phyloP scores from a whole-genome alignment of 1,284 basidiomycete genomes.

The Sporisorium scitamineum region DNA sequence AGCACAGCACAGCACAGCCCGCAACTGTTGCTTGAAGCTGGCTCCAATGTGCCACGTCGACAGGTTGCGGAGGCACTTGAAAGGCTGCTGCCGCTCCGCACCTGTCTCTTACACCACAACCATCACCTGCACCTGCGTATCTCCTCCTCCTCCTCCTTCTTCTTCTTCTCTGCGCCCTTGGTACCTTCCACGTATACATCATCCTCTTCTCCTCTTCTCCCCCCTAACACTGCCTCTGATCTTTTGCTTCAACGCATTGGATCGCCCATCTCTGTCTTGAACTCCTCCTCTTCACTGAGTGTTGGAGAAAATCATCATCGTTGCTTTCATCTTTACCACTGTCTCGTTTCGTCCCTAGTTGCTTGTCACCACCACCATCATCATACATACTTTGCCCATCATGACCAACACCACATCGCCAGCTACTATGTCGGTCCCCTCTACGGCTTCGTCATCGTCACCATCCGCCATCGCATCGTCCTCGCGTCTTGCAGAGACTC shows the following conservation, averaged over 20 bases:
- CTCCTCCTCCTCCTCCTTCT: slow-evolving; percentile 6
- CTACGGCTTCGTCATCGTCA: slow-evolving; percentile 9
- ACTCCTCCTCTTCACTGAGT: slow-evolving; percentile 51
- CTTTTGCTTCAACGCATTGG: slow-evolving; percentile 40
- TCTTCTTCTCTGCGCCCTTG: not conserved
- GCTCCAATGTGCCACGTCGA: slow-evolving; percentile 33
- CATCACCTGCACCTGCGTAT: slow-evolving; percentile 18
- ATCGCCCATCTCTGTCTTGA: slow-evolving; percentile 15
- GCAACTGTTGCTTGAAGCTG: too few relatives aligned
- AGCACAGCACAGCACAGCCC: slow-evolving; percentile 8
- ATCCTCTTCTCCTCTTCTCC: not conserved
- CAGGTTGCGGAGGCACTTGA: slow-evolving; percentile 10
- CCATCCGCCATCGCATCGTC: slow-evolving; percentile 24
- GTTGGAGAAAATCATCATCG: slow-evolving; percentile 26
- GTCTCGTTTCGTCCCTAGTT: not conserved
- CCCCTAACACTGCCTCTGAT: slow-evolving; percentile 7
- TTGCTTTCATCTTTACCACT: not conserved
- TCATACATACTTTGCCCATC: slow-evolving; percentile 20
- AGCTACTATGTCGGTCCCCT: slow-evolving; percentile 15
- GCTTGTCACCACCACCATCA: slow-evolving; percentile 16
- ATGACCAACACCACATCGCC: slow-evolving; percentile 23
- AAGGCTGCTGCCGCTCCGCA: slow-evolving; percentile 10
- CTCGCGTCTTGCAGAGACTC: slow-evolving; percentile 32
- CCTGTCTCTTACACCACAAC: slow-evolving; percentile 4
- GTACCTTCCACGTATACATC: slow-evolving; percentile 36